These are phyloP conservation scores for Fusarium chuoi DNA, from an alignment of 2,329 filamentous ascomycete genomes.

Conservation along the genomic window DNA sequence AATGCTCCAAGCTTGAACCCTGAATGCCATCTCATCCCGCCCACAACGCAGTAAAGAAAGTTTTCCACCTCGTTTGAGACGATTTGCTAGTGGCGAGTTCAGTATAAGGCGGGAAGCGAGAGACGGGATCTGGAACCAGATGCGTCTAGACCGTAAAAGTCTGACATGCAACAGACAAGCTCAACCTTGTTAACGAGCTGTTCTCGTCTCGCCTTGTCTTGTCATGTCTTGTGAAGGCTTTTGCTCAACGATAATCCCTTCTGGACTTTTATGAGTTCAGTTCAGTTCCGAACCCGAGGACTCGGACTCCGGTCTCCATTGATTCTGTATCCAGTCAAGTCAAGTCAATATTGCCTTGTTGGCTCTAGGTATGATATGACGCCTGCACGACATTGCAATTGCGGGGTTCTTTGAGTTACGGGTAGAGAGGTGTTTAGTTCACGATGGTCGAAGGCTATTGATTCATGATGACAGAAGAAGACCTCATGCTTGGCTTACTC, in stretches of 20 bases:
- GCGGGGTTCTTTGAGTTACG: slow-evolving; percentile 18
- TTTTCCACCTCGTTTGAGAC: background rate
- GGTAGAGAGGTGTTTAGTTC: background rate
- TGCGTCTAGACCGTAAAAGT: slow-evolving; percentile 14
- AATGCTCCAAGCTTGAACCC: background rate
- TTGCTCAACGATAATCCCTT: slow-evolving; percentile 17
- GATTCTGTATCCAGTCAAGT: background rate
- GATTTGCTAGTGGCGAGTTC: slow-evolving; percentile 7
- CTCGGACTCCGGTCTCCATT: slow-evolving; percentile 21
- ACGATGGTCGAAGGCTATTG: slow-evolving; percentile 3
- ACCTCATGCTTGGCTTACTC: slow-evolving; percentile 20
- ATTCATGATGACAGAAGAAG: slow-evolving; percentile 30
- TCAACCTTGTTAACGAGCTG: slow-evolving; percentile 6
- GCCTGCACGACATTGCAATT: slow-evolving; percentile 26
- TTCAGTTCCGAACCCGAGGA: background rate
- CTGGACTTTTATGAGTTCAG: background rate
- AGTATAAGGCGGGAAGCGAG: slow-evolving; percentile 8
- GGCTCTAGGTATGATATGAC: background rate
- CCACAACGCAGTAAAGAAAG: background rate
- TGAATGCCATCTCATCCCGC: background rate
- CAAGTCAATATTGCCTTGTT: background rate
- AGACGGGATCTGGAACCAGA: slow-evolving; percentile 10
- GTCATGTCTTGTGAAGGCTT: background rate
- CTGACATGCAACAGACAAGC: slow-evolving; percentile 1
- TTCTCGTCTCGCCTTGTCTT: background rate